Percentiles rank a stretch among this genome's conserved stretches.
phyloP scores from a whole-genome alignment of 768 basidiomycete genomes.

The Russula brevipes region DNA sequence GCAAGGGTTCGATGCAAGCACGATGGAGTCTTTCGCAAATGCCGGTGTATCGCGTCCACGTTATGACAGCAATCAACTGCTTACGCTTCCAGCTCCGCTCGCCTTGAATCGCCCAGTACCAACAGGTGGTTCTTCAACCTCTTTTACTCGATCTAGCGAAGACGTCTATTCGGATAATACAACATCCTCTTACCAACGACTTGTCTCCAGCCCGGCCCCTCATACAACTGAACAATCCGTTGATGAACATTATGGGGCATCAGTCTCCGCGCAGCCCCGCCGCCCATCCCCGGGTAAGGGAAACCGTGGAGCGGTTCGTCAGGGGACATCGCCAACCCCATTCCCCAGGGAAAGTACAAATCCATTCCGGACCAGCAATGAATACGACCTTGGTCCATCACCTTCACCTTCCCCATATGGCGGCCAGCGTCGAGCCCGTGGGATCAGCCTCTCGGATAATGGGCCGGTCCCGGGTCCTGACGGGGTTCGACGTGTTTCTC shows the following conservation, averaged over 20 bases:
- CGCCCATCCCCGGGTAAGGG: conserved; percentile 18
- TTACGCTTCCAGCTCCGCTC: conserved; percentile 73
- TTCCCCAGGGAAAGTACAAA: conserved; percentile 8
- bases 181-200: conserved; percentile 41
- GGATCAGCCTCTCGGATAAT: conserved; percentile 73
- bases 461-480: conserved; percentile 79
- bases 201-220: conserved; percentile 35
- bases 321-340: conserved; percentile 1
- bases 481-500: conserved; percentile 73
- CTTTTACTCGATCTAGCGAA: conserved; percentile 34
- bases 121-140: conserved; percentile 33
- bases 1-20: conserved; percentile 52
- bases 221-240: conserved; percentile 31
- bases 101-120: conserved; percentile 46
- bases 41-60: conserved; percentile 44
- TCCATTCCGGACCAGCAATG: conserved; percentile 12
- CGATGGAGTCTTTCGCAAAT: conserved; percentile 52
- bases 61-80: conserved; percentile 62
- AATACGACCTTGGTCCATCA: conserved; percentile 4
- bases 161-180: conserved; percentile 38
- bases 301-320: conserved; percentile 19
- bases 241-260: conserved; percentile 20
- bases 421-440: conserved; percentile 37
- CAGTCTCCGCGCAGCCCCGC: conserved; percentile 1
- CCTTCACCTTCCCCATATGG: neutral